These are phyloP conservation scores for Mucor plumbeus DNA, from an alignment of 371 early-diverging fungal species.

Conservation along the genomic window DNA sequence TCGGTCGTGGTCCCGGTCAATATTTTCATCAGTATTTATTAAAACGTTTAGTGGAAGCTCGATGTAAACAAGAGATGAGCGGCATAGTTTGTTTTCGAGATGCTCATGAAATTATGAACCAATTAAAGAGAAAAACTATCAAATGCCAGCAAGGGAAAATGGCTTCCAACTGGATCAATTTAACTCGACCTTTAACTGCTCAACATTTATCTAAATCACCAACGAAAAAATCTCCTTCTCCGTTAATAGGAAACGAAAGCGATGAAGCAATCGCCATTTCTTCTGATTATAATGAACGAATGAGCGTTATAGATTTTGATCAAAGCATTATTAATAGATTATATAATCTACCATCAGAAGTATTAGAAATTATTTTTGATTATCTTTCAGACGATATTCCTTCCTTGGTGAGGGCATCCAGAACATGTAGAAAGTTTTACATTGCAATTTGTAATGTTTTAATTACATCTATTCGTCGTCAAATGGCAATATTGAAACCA, in stretches of 20 bases:
- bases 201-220: too few relatives aligned
- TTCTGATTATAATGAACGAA: neutral
- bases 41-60: conserved; percentile 23
- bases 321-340: too few relatives aligned
- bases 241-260: neutral
- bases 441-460: conserved; percentile 35
- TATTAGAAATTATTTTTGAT: conserved; percentile 36
- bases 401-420: conserved; percentile 25
- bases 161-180: conserved; percentile 4
- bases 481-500: conserved; percentile 12
- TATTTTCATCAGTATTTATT: conserved; percentile 36
- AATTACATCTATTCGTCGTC: conserved; percentile 21
- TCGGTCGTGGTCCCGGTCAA: conserved; percentile 43
- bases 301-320: neutral
- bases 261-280: neutral
- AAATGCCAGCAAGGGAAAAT: conserved; percentile 37
- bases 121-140: conserved; percentile 29
- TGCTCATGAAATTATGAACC: conserved; percentile 26
- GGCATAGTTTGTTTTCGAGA: conserved; percentile 28
- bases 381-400: conserved; percentile 20
- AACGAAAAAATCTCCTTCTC: neutral
- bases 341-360: conserved; percentile 35
- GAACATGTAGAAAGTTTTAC: conserved; percentile 36
- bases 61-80: conserved; percentile 27
- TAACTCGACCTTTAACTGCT: conserved; percentile 3